Evolutionary conservation across 768 basidiomycete species (phyloP).

Genomic region (Trametes cubensis): DNA sequence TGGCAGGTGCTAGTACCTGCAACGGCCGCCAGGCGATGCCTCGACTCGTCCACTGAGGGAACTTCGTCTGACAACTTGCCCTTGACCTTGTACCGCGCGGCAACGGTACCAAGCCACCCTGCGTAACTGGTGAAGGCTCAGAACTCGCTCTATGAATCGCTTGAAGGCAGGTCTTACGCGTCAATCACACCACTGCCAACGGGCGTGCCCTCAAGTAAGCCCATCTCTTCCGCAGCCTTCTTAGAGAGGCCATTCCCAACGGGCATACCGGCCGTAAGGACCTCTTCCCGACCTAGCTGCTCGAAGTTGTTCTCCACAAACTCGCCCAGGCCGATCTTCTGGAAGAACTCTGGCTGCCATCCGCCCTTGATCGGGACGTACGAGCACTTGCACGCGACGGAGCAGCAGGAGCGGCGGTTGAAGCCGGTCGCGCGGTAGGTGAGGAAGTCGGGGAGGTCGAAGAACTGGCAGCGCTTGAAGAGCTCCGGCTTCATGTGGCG

Average conservation of each 20-base stretch:
- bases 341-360: slow-evolving; percentile 90
- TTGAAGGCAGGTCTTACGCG: slow-evolving; percentile 58
- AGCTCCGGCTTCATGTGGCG: slow-evolving; percentile 72
- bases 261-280: slow-evolving; percentile 83
- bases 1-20: slow-evolving; percentile 98
- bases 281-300: slow-evolving; percentile 69
- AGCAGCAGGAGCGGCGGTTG: slow-evolving; percentile 83
- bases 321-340: slow-evolving; percentile 76
- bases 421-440: slow-evolving; percentile 86
- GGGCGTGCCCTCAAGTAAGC: slow-evolving; percentile 81
- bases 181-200: slow-evolving; percentile 97
- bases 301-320: slow-evolving; percentile 69
- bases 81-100: slow-evolving; percentile 63
- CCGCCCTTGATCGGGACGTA: slow-evolving; percentile 81
- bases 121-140: slow-evolving; percentile 61
- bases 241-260: slow-evolving; percentile 83
- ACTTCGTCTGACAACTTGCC: slow-evolving; percentile 50
- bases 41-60: slow-evolving; percentile 75
- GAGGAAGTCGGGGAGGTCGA: slow-evolving; percentile 93
- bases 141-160: neutral
- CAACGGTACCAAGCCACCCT: slow-evolving; percentile 96
- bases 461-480: slow-evolving; percentile 81
- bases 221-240: slow-evolving; percentile 81
- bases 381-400: slow-evolving; percentile 94
- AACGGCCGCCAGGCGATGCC: slow-evolving; percentile 83